Evolutionary conservation across 192 early-diverging fungal genomes (phyloP), one percentile per base, ranked within the genome.

Genomic region (Obelidium mucronatum): DNA sequence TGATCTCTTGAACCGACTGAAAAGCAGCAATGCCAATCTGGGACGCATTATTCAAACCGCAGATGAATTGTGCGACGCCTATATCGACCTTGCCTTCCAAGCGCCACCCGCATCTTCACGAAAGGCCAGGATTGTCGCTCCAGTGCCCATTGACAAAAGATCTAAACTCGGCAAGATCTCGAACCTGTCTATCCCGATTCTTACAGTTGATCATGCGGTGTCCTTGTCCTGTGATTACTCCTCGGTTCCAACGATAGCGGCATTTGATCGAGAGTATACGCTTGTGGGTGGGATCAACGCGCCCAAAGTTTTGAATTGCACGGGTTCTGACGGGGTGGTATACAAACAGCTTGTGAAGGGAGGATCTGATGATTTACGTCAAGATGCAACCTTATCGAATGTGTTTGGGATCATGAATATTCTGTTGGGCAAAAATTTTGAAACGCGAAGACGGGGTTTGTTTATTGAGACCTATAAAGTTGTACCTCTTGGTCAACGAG

Each of bases 301-400:
- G 24, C 84, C 86, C 31, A 86, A 85, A 80, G 66, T 81, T 28
- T 1, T 87, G 8, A 56, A 76, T 15, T 85, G 82, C 35, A 15
- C 40, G 13, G 84, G 71, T 6, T 82, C 75, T 3, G 68, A 83
- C 52, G 86, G 86, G 15, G 71, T 73, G 33, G 64, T 68, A 0
- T 84, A 87, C 67, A 78, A 70, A 60, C 70, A 85, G 78, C 76
- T 87, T 44, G 84, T 87, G 19, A 87, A 87, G 73, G 79, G 79
- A 35, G 80, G 63, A 34, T 70, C 74, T 63, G 93, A 94, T 77
- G 93, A 94, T 59, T 62, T 94, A 70, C 84, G 92, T n/a, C 92
- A 94, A 79, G 92, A 94, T 64, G 90, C 90, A 2, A 84, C 91
- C 15, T 84, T 94, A 6, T 81, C 86, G 62, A 90, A 90, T 67